Percentiles rank a stretch among this genome's conserved stretches.
These are phyloP conservation scores for Mycena chlorophos DNA, from an alignment of 768 basidiomycete species.

Conservation along the genomic window DNA sequence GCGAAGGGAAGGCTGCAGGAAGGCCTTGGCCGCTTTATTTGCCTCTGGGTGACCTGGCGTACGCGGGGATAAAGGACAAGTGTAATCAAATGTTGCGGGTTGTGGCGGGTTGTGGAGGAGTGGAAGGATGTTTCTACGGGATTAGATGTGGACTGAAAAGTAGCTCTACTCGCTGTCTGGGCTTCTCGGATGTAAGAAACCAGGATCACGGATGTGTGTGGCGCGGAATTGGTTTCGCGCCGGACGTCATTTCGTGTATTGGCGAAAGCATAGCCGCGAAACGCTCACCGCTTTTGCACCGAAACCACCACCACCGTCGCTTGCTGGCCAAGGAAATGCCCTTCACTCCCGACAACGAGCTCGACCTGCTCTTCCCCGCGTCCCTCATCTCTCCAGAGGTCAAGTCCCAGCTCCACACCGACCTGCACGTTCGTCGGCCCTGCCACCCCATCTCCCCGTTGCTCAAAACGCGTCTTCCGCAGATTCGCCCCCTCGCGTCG, in stretches of 20 bases:
- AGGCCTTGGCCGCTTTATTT: slow-evolving; percentile 28
- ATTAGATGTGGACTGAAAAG: slow-evolving; percentile 4
- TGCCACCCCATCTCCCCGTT: background rate
- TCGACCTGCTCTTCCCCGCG: slow-evolving; percentile 78
- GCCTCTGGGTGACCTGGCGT: slow-evolving; percentile 28
- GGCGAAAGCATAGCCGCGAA: background rate
- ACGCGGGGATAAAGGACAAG: slow-evolving; percentile 26
- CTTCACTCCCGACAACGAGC: slow-evolving; percentile 61
- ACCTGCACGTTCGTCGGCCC: slow-evolving; percentile 58
- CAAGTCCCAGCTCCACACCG: slow-evolving; percentile 55
- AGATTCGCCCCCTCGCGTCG: slow-evolving; percentile 90
- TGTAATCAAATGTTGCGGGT: slow-evolving; percentile 23
- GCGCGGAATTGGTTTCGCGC: background rate
- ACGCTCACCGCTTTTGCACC: slow-evolving; percentile 1
- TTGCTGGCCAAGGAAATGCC: slow-evolving; percentile 9
- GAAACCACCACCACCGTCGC: background rate
- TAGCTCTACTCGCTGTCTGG: background rate
- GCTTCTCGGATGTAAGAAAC: too few species aligned
- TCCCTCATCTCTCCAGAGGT: slow-evolving; percentile 70
- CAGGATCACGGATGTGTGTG: background rate
- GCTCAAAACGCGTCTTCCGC: background rate
- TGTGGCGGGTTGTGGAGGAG: slow-evolving; percentile 28
- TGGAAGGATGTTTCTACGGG: slow-evolving; percentile 30
- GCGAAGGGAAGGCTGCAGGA: slow-evolving; percentile 32
- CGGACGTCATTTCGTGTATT: background rate